Evolutionary conservation across 1,284 basidiomycete species (phyloP).

Genomic region (Bjerkandera adusta): DNA sequence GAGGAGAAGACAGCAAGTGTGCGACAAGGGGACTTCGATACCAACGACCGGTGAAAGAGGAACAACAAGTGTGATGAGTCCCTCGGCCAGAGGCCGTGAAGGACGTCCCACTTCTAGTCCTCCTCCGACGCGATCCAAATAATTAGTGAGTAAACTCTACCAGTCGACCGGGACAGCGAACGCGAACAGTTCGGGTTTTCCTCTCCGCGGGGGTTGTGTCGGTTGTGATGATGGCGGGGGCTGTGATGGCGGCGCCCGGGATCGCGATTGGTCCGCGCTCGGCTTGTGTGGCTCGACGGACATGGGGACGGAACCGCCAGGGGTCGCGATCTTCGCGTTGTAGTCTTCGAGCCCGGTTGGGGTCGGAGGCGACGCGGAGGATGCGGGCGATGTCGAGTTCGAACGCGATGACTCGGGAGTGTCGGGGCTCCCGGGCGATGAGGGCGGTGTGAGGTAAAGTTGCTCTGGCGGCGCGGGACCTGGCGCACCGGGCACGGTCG

Average conservation of each 20-base stretch:
- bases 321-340: conserved; percentile 44
- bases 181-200: conserved; percentile 42
- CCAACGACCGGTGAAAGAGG: not conserved
- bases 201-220: conserved; percentile 27
- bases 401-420: conserved; percentile 49
- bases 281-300: conserved; percentile 18
- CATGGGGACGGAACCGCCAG: conserved; percentile 33
- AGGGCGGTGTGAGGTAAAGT: conserved; percentile 24
- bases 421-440: conserved; percentile 38
- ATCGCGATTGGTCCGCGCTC: conserved; percentile 15
- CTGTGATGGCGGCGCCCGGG: conserved; percentile 1
- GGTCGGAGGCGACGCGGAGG: conserved; percentile 52
- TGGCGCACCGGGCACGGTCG: conserved; percentile 6
- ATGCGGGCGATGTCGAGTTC: conserved; percentile 50
- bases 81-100: not conserved
- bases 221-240: conserved; percentile 22
- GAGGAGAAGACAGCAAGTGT: conserved; percentile 5
- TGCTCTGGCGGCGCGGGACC: conserved; percentile 14
- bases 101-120: conserved; percentile 5
- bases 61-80: not conserved
- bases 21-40: too few species aligned
- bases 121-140: conserved; percentile 1
- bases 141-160: not conserved
- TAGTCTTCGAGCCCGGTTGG: conserved; percentile 47
- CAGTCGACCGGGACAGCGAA: conserved; percentile 30